A percentile compares a stretch with the other conserved stretches of the same genome.
Conservation (phyloP, 345 rosid species). For the Brassica napus region Da-Ae NC_063446.1:35309001-35309500, state of each 20-base stretch:
- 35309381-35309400: not conserved
- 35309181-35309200: no score
- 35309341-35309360: not conserved
- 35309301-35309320: not conserved
- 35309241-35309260: not conserved
- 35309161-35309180: no score
- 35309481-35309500: not conserved
- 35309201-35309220: no score
- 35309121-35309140: no score
- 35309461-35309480: not conserved
- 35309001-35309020: not conserved
- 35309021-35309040: no score
- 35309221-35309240: not conserved
- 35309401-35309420: not conserved
- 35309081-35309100: no score
- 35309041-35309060: no score
- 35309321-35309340: not conserved
- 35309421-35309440: not conserved
- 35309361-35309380: not conserved
- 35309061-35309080: no score
- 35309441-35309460: not conserved
- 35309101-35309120: no score
- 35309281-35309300: no score
- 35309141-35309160: no score
- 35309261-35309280: not conserved